Evolutionary conservation across 2,329 filamentous ascomycete species (phyloP).

Genomic region (Ophiostoma sp.): DNA sequence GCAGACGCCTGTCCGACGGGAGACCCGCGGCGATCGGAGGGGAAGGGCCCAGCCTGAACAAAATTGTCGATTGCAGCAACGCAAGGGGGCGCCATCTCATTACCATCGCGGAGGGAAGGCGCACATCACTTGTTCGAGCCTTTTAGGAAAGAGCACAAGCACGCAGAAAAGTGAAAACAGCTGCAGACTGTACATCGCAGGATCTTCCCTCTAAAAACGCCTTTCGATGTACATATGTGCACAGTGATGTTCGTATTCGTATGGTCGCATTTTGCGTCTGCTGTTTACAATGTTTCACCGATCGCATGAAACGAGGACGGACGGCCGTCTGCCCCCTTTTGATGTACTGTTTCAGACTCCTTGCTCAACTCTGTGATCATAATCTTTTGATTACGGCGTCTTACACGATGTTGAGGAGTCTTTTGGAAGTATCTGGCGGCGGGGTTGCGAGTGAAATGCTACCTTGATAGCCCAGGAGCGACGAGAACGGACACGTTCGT

Average conservation of each 20-base stretch:
- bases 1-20: not conserved
- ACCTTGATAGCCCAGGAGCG: not conserved
- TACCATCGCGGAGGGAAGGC: constrained; percentile 5
- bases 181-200: not conserved
- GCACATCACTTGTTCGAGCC: not conserved
- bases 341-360: constrained; percentile 14
- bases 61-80: constrained; percentile 3
- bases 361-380: not conserved
- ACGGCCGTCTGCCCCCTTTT: not conserved
- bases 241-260: not conserved
- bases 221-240: not conserved
- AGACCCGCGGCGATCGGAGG: constrained; percentile 10
- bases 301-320: constrained; percentile 15
- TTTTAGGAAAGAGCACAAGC: not conserved
- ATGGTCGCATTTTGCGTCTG: not conserved
- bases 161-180: not conserved
- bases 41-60: not conserved
- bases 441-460: not conserved
- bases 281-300: constrained; percentile 16
- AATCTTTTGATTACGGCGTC: not conserved
- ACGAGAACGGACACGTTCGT: not conserved
- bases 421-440: not conserved
- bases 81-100: constrained; percentile 8
- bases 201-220: not conserved
- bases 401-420: constrained; percentile 1